These are phyloP conservation scores for Macrophomina phaseolina DNA, from an alignment of 2,329 filamentous ascomycete genomes.

Conservation along the genomic window DNA sequence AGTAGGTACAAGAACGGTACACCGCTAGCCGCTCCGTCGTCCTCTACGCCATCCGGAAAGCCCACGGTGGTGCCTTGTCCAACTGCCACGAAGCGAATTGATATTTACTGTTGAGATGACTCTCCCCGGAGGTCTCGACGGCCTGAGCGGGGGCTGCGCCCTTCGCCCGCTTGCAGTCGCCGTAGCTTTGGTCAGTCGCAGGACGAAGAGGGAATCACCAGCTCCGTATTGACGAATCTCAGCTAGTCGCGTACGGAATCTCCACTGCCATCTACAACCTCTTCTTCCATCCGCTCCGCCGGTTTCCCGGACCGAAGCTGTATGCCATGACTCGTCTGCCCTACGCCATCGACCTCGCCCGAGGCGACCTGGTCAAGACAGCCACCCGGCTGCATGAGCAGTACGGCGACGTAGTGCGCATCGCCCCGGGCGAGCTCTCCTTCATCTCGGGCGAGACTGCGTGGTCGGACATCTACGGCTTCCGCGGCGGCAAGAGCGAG, in stretches of 20 bases:
- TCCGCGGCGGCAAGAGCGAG: constrained; percentile 35
- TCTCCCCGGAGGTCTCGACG: no score
- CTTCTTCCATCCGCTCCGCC: constrained; percentile 51
- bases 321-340: constrained; percentile 41
- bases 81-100: no score
- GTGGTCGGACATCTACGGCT: constrained; percentile 45
- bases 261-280: constrained; percentile 42
- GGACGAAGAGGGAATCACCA: no score
- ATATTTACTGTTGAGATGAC: no score
- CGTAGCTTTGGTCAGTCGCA: no score
- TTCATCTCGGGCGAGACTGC: constrained; percentile 51
- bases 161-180: no score
- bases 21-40: no score
- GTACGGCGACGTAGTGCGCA: constrained; percentile 51
- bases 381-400: constrained; percentile 43
- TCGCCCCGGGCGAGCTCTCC: constrained; percentile 50
- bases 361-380: constrained; percentile 37
- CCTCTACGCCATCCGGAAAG: no score
- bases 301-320: constrained; percentile 51
- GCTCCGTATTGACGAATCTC: no score
- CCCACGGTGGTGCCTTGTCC: no score
- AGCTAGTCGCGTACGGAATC: constrained; percentile 30
- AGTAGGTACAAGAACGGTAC: no score
- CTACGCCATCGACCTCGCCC: constrained; percentile 36
- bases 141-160: no score